A percentile compares a stretch with the other conserved stretches of the same genome.
Conservation (phyloP, 1,284 basidiomycete species). For the Mycena citricolor region DNA sequence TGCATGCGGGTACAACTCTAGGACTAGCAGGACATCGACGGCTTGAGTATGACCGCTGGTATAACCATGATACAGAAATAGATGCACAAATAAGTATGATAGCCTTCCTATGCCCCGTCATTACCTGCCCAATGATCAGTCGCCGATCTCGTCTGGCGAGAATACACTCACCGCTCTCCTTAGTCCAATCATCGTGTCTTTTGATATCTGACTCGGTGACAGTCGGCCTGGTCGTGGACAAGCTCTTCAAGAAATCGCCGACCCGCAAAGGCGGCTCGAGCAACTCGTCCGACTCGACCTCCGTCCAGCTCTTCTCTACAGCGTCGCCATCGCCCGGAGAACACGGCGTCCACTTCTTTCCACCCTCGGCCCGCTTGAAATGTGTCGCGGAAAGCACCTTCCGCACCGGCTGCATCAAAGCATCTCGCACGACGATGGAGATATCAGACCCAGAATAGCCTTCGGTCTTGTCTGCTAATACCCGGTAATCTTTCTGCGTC, state of each 20-base stretch:
- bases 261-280: slow-evolving; percentile 81
- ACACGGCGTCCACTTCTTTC: slow-evolving; percentile 92
- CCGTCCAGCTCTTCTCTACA: slow-evolving; percentile 91
- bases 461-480: slow-evolving; percentile 84
- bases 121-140: background rate
- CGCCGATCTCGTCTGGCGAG: background rate
- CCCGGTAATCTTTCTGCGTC: slow-evolving; percentile 75
- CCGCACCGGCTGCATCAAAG: slow-evolving; percentile 97
- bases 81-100: too few species aligned
- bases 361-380: slow-evolving; percentile 74
- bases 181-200: slow-evolving; percentile 91
- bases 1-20: too few species aligned
- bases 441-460: slow-evolving; percentile 98
- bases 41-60: too few species aligned
- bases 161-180: slow-evolving; percentile 66
- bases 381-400: slow-evolving; percentile 96
- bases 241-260: slow-evolving; percentile 84
- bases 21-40: too few species aligned
- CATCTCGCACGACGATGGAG: slow-evolving; percentile 92
- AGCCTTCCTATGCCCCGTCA: slow-evolving; percentile 1
- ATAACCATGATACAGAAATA: too few species aligned
- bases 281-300: slow-evolving; percentile 87
- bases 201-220: slow-evolving; percentile 89
- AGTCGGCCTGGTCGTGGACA: slow-evolving; percentile 84
- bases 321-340: slow-evolving; percentile 90